Evolutionary conservation across 495 filamentous ascomycete species (phyloP).

Genomic region (Friedmanniomyces simplex): DNA sequence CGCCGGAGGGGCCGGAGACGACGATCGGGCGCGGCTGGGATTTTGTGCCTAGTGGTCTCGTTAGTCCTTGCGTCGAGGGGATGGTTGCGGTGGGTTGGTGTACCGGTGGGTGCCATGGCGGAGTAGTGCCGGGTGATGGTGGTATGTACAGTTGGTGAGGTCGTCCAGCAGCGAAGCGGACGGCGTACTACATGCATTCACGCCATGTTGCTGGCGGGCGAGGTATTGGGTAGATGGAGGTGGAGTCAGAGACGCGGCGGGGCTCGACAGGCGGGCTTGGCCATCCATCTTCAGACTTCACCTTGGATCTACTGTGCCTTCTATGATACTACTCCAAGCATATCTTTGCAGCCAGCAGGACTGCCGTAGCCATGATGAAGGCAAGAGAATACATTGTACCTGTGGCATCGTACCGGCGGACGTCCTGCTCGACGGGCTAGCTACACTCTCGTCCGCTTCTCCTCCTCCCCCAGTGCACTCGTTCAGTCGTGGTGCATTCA

Average conservation of each 20-base stretch:
- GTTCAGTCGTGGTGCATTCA: no score
- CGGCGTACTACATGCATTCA: neutral
- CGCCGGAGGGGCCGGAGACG: constrained; percentile 75
- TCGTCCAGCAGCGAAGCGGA: constrained; percentile 14
- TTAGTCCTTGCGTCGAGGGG: neutral
- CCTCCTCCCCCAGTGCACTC: no score
- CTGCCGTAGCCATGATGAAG: no score
- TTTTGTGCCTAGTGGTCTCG: neutral
- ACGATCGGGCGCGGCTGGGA: constrained; percentile 53
- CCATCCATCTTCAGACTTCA: neutral
- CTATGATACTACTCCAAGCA: no score
- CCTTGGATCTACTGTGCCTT: no score
- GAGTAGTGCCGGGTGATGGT: neutral
- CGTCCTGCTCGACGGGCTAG: no score
- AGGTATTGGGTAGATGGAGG: neutral
- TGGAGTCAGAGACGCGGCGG: neutral
- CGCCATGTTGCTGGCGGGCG: neutral
- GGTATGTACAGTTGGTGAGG: neutral
- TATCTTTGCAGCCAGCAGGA: no score
- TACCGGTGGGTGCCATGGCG: constrained; percentile 6
- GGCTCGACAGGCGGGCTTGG: neutral
- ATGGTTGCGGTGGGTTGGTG: neutral
- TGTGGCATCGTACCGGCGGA: no score
- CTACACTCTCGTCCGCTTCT: no score
- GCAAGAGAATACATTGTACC: no score